Base-by-base conservation (phyloP, 164 flowering plant species). In the Platanus orientalis region DNA sequence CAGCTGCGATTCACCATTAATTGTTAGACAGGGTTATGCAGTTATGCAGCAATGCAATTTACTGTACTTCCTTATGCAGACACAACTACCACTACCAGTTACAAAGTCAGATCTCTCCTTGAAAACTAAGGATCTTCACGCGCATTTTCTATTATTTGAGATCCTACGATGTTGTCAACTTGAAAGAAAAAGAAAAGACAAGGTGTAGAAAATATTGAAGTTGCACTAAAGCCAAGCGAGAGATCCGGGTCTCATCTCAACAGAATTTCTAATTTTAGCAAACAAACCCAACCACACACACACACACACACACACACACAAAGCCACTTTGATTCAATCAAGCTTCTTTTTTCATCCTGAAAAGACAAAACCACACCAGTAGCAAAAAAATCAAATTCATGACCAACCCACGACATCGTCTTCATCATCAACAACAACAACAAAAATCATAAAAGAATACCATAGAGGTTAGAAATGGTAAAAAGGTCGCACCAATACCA, bases 181-280 rank as follows among this genome's bases (percentile, higher is more conserved):
- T 59, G 55, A 49, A 28, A 14, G 24, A 49, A 21, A 60, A 64
- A 36, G 12, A 20, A 32, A 64, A 64, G 44, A 54, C 0, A 52
- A 42, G 20, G 27, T 40, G 44, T 42, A 27, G 26, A 29, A 48
- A 47, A 60, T 67, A 67, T 16, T n/a, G n/a, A n/a, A n/a, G n/a
- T n/a, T 36, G 54, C 60, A 30, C 25, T 71, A 62, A 67, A 58
- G 71, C 67, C 75, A 72, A 72, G 57, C 54, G 21, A 53, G 61
- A 67, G 71, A 67, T 72, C 67, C 50, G 72, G 63, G 48, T 60
- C 61, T 50, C 30, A 36, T 29, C 55, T 10, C 23, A 68, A 63
- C 69, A 63, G 72, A 57, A 57, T 36, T 36, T 36, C 42, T 36
- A 36, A 67, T 42, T 68, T 61, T 61, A 67, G 67, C 30, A 60